A percentile compares a stretch with the other conserved stretches of the same genome.
phyloP scores from a whole-genome alignment of 305 asterid genomes.

The Fraxinus angustifolia region DNA sequence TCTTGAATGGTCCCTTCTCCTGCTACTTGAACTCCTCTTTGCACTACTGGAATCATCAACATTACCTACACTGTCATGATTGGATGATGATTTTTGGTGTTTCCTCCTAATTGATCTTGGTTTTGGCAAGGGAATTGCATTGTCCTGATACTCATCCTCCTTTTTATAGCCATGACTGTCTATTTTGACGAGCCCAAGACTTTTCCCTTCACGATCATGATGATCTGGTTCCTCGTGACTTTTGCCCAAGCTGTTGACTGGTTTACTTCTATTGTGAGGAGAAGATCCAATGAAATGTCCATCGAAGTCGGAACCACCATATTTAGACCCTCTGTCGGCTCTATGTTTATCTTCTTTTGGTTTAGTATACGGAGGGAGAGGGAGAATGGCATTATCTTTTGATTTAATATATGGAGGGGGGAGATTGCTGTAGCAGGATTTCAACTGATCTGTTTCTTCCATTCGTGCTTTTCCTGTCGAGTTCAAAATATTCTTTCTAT shows the following conservation, averaged over 20 bases:
- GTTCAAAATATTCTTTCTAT: slow-evolving; percentile 24
- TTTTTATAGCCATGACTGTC: slow-evolving; percentile 29
- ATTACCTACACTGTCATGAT: slow-evolving; percentile 31
- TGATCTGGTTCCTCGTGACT: slow-evolving; percentile 25
- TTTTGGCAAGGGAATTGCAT: slow-evolving; percentile 48
- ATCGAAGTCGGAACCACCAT: slow-evolving; percentile 24
- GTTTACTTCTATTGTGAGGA: slow-evolving; percentile 19
- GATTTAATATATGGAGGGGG: slow-evolving; percentile 70
- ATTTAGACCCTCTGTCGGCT: slow-evolving; percentile 11
- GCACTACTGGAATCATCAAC: slow-evolving; percentile 43
- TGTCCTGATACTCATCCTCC: slow-evolving; percentile 37
- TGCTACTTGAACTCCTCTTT: slow-evolving; percentile 53
- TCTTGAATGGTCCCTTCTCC: slow-evolving; percentile 62
- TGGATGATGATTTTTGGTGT: slow-evolving; percentile 57
- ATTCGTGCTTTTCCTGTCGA: slow-evolving; percentile 31
- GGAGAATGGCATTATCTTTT: slow-evolving; percentile 36
- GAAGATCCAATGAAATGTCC: slow-evolving; percentile 26
- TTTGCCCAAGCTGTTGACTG: slow-evolving; percentile 27
- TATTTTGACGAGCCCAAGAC: slow-evolving; percentile 23
- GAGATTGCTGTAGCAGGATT: slow-evolving; percentile 31
- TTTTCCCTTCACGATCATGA: slow-evolving; percentile 26
- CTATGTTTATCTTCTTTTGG: slow-evolving; percentile 42
- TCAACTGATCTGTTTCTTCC: slow-evolving; percentile 39
- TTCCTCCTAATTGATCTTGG: slow-evolving; percentile 69
- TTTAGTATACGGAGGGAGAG: slow-evolving; percentile 59